These are phyloP conservation scores for Populus hybrid DNA, from an alignment of 441 rosid genomes.

Conservation along the genomic window DNA sequence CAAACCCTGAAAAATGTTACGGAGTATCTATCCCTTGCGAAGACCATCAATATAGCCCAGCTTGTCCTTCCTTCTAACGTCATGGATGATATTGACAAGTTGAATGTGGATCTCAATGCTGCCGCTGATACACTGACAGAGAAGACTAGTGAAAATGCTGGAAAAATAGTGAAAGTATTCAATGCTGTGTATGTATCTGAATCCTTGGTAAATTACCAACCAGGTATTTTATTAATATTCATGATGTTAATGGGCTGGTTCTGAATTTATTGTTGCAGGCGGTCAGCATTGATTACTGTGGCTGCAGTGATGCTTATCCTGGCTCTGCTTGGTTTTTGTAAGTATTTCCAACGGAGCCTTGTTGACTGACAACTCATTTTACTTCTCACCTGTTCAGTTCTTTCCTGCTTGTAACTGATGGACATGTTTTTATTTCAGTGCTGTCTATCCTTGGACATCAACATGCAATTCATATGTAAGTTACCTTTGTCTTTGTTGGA, in stretches of 20 bases:
- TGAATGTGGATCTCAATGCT: constrained; percentile 60
- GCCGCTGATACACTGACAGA: constrained; percentile 70
- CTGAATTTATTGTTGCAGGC: constrained; percentile 45
- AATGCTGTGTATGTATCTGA: constrained; percentile 56
- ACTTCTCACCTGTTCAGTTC: constrained; percentile 10
- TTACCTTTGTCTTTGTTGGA: constrained; percentile 1
- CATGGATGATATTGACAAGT: constrained; percentile 68
- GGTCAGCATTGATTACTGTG: constrained; percentile 65
- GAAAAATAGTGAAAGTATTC: constrained; percentile 65
- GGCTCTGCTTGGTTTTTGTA: constrained; percentile 81
- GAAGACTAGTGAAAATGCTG: constrained; percentile 70
- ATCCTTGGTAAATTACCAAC: constrained; percentile 7
- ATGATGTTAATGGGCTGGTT: constrained; percentile 9
- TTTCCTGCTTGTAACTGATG: constrained; percentile 18
- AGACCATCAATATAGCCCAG: constrained; percentile 75
- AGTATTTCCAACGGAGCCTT: constrained; percentile 23
- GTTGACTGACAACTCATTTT: not conserved
- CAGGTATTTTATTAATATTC: constrained; percentile 5
- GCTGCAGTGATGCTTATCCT: constrained; percentile 85
- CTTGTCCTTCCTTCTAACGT: constrained; percentile 68
- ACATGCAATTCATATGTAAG: constrained; percentile 79
- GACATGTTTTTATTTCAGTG: constrained; percentile 42
- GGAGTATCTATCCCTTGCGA: constrained; percentile 80
- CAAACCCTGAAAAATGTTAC: constrained; percentile 81
- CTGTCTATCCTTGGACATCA: constrained; percentile 66